phyloP scores from a whole-genome alignment of 306 rosid genomes.

The Acacia acuminata region DNA sequence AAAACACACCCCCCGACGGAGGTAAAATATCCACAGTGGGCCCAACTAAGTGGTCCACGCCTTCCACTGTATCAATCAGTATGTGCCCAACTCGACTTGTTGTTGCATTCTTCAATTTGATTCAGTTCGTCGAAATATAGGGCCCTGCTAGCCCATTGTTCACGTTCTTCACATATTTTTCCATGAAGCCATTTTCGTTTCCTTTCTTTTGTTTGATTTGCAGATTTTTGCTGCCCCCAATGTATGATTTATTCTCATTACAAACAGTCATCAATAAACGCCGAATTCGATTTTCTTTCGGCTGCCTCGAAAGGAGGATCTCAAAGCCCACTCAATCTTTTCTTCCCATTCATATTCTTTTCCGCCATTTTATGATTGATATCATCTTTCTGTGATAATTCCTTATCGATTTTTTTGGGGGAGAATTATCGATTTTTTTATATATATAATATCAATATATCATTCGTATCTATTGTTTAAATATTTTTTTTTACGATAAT shows the following conservation, averaged over 20 bases:
- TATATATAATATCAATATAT: too few species aligned
- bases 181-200: background rate
- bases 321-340: background rate
- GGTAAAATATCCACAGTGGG: background rate
- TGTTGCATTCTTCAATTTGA: slow-evolving; percentile 20
- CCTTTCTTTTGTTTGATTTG: background rate
- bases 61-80: background rate
- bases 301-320: background rate
- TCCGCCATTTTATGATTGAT: background rate
- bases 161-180: background rate
- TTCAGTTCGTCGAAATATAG: background rate
- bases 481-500: too few species aligned
- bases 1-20: background rate
- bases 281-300: background rate
- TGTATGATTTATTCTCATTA: background rate
- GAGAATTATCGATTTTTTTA: too few species aligned
- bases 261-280: background rate
- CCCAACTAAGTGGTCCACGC: background rate
- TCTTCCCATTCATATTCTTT: background rate
- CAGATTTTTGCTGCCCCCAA: background rate
- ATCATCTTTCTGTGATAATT: background rate
- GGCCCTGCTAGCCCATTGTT: background rate
- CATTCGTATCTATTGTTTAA: background rate
- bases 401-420: too few species aligned
- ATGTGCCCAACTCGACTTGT: slow-evolving; percentile 29